Conservation (phyloP, 495 filamentous ascomycete species). For the Aspergillus affinis region DNA sequence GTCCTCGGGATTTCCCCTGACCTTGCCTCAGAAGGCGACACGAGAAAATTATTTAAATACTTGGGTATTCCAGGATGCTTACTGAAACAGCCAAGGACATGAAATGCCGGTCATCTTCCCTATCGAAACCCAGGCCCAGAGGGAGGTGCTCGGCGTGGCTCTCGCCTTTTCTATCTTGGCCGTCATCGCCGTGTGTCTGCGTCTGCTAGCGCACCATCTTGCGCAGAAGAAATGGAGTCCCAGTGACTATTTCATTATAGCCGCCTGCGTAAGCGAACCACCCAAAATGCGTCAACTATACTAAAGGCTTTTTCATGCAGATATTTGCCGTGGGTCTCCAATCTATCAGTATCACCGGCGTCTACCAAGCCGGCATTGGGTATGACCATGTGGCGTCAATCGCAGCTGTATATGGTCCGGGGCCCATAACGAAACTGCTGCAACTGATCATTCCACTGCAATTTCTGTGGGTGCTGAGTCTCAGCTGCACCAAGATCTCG, state of each 20-base stretch:
- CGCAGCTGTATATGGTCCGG: slow-evolving; percentile 8
- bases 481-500: slow-evolving; percentile 31
- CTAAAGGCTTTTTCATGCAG: neutral
- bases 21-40: neutral
- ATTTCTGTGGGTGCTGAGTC: slow-evolving; percentile 21
- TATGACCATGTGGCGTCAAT: slow-evolving; percentile 13
- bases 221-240: slow-evolving; percentile 20
- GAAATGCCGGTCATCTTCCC: slow-evolving; percentile 18
- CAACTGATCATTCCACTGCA: slow-evolving; percentile 21
- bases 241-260: slow-evolving; percentile 20
- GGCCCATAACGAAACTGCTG: slow-evolving; percentile 17
- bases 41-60: neutral
- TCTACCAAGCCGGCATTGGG: slow-evolving; percentile 17
- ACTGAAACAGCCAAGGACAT: no score
- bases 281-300: neutral
- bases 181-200: slow-evolving; percentile 13
- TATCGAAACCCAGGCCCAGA: slow-evolving; percentile 13
- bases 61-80: no score
- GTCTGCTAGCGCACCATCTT: slow-evolving; percentile 17
- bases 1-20: neutral
- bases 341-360: slow-evolving; percentile 16
- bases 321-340: slow-evolving; percentile 17
- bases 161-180: slow-evolving; percentile 15
- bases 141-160: slow-evolving; percentile 13
- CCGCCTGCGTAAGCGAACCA: slow-evolving; percentile 14